Base-by-base conservation (phyloP, 1,284 basidiomycete genomes). In the Ganoderma lucidum region DNA sequence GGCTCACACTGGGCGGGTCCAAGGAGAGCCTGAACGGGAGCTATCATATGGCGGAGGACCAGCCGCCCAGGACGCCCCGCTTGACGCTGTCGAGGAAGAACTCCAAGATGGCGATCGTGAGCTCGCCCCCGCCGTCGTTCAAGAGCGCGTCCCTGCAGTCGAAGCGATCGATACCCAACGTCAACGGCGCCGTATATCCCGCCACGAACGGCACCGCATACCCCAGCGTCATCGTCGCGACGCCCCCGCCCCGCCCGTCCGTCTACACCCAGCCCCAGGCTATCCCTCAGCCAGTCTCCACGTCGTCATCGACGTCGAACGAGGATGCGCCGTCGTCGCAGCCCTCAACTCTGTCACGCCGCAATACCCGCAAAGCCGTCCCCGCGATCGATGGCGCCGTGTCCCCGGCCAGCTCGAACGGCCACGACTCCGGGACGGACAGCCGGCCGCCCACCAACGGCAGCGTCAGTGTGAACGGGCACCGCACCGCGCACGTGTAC, bases 1-100 rank as follows among this genome's bases (percentile, higher is more conserved):
- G 88, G 73, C 81, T 94, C 60, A 88, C 87, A 62, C 81, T 93
- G 66, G 84, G 88, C 6, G 83, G 83, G 62, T 83, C 81, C 37
- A 86, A 84, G 65, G 88, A 88, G 75, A 77, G 77, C 64, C 76
- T 88, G 67, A 78, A 77, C 59, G 76, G 74, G 42, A 65, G 67
- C 48, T 51, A 55, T 32, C 30, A 5, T 6, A 78, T 78, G 35
- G 78, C 75, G 59, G 79, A 76, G 56, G 72, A 70, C 9, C 39
- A 41, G 70, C 70, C 64, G 48, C 73, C 73, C 55, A 71, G 71
- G 69, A 66, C 61, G 28, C 67, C 68, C 12, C 71, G 72, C n/a
- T 61, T 70, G 45, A 65, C 75, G n/a, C 48, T 51, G 6, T 69
- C 70, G 14, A 72, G 74, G 63, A 76, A 75, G 64, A 68, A 56